phyloP scores from a whole-genome alignment of 1,284 basidiomycete species.

The Trametes hirsuta region DNA sequence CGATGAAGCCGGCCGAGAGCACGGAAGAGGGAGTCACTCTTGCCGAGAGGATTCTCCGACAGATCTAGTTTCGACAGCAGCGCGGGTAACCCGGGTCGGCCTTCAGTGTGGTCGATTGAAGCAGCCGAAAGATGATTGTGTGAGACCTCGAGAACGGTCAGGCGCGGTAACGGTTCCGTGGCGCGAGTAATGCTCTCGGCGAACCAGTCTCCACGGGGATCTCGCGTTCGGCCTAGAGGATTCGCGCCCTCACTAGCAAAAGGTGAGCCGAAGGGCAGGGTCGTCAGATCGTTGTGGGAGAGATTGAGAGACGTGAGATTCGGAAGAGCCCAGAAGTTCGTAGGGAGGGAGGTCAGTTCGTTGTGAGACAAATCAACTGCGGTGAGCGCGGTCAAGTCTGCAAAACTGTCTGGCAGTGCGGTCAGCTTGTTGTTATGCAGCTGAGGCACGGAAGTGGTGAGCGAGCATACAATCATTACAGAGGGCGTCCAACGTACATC shows the following conservation, averaged over 20 bases:
- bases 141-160: constrained; percentile 61
- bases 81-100: constrained; percentile 31
- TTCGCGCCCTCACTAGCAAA: constrained; percentile 40
- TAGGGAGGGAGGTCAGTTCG: constrained; percentile 59
- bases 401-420: constrained; percentile 62
- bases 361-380: constrained; percentile 75
- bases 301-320: constrained; percentile 66
- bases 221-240: constrained; percentile 30
- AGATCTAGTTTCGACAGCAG: constrained; percentile 44
- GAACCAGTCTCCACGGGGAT: constrained; percentile 55
- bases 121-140: constrained; percentile 62
- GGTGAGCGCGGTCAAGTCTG: constrained; percentile 65
- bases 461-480: not conserved
- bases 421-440: constrained; percentile 72
- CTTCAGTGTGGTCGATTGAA: constrained; percentile 55
- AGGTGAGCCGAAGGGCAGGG: constrained; percentile 64
- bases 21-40: constrained; percentile 43
- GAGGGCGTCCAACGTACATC: constrained; percentile 54
- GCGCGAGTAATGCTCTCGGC: constrained; percentile 62
- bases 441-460: constrained; percentile 39
- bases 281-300: constrained; percentile 65
- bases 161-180: constrained; percentile 61
- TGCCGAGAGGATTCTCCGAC: constrained; percentile 40
- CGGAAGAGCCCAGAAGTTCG: constrained; percentile 68
- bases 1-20: constrained; percentile 50